Base-by-base conservation (phyloP, 2,329 filamentous ascomycete genomes). In the Chaetomiaceae sp. region DNA sequence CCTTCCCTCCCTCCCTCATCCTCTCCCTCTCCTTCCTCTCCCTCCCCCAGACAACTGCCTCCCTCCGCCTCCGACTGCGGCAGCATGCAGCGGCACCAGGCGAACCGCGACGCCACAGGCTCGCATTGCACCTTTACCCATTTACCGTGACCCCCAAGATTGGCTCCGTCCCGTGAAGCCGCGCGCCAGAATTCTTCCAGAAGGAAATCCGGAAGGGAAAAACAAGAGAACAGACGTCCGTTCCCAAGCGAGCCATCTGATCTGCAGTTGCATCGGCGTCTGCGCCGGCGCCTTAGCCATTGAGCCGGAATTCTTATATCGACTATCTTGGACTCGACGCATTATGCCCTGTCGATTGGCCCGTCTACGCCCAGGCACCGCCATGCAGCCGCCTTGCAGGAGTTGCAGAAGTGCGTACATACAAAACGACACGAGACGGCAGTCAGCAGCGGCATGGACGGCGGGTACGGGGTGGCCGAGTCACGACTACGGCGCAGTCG, bases 141-240 rank as follows among this genome's bases (percentile, higher is more conserved):
- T n/a, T n/a, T n/a, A n/a, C n/a, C n/a, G n/a, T n/a, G 25, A 27
- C 25, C 9, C 25, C 25, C 25, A 51, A 25, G 42, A 52, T 56
- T 51, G 21, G 20, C 30, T 4, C 29, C 25, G 13, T 37, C 27
- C 10, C 29, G 23, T 14, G 37, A 52, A 56, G 48, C 51, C 48
- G 50, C 53, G 44, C 56, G 51, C 48, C 44, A 56, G 51, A 56
- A 43, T 52, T 56, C 33, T 58, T 58, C 56, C 54, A 56, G 51
- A 58, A 56, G 34, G 33, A 18, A 25, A 48, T 18, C 16, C 32
- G 34, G 27, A 48, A 30, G 10, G 16, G 36, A 27, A 16, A 36
- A 29, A 16, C 11, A n/a, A 14, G 34, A 10, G 21, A 18, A 34
- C 30, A 34, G 43, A 23, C 43, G 41, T 27, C 44, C 18, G 36